These are phyloP conservation scores for Dictyostelium citrinum DNA, from an alignment of 78 protist genomes.

Conservation along the genomic window DNA sequence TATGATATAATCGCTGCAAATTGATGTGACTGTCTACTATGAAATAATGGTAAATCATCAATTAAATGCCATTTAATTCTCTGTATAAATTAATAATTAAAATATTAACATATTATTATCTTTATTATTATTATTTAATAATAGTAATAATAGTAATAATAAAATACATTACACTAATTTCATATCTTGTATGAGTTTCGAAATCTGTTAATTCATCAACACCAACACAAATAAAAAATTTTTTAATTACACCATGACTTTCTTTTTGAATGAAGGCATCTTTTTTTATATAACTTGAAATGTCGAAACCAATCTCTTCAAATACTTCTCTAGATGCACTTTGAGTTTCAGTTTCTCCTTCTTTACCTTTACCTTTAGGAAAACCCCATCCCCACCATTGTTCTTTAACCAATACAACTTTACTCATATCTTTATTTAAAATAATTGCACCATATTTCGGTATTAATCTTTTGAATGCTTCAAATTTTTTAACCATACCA, in stretches of 20 bases:
- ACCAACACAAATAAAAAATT: constrained; percentile 54
- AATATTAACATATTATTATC: too few species aligned
- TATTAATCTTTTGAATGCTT: constrained; percentile 48
- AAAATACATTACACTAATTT: constrained; percentile 41
- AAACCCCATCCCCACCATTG: constrained; percentile 84
- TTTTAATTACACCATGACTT: constrained; percentile 54
- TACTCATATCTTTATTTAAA: constrained; percentile 67
- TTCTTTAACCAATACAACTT: constrained; percentile 71
- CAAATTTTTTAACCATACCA: constrained; percentile 65
- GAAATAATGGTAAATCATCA: constrained; percentile 58
- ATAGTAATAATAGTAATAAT: too few species aligned
- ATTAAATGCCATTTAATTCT: constrained; percentile 72
- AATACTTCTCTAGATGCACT: constrained; percentile 72
- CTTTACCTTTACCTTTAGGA: constrained; percentile 72
- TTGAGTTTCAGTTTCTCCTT: constrained; percentile 47
- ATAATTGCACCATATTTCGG: constrained; percentile 75
- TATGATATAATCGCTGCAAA: constrained; percentile 73
- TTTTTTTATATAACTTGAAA: constrained; percentile 23
- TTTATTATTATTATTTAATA: neutral
- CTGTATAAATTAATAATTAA: neutral
- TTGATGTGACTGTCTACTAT: constrained; percentile 70
- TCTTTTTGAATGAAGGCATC: constrained; percentile 73
- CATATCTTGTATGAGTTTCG: constrained; percentile 76
- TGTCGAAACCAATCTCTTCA: constrained; percentile 71
- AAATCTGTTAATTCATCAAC: constrained; percentile 65